Base-by-base conservation (phyloP, 495 filamentous ascomycete species). In the Talaromyces liani region DNA sequence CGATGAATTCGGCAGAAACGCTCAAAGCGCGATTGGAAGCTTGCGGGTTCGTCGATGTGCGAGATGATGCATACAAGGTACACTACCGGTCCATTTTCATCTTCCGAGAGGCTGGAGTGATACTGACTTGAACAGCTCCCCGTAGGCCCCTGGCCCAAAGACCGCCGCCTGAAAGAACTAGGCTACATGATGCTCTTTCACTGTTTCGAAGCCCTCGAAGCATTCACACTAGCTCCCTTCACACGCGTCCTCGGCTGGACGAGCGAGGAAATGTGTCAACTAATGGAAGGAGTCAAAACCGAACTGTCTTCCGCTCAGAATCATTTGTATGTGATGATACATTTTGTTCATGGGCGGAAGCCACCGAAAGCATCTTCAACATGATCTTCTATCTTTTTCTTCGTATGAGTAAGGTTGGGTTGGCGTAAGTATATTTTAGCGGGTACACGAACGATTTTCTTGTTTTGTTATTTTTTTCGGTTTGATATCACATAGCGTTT, bases 231-330 rank as follows among this genome's bases (percentile, higher is more conserved):
- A 60, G 78, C 76, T 24, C 69, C 85, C 1, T 85, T 87, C 65
- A 85, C 81, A 2, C 77, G 79, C 16, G 75, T 80, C 16, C 74
- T 84, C 10, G 81, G 83, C 2, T 85, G 82, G 79, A 53, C 77
- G 57, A 20, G 73, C 61, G 77, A 76, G n/a, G 75, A 87, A 68
- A 79, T 84, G 25, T 78, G 86, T 63, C 75, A 76, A 12, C 75
- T 87, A 61, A 73, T 84, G 4, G 79, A 77, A 14, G 72, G 82
- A 7, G 76, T 85, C 6, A 76, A 80, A 47, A 75, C 74, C 25
- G 84, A 82, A 56, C 63, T 88, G 45, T 69, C 75, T 39, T 80
- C 85, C 64, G 68, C 73, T 2, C 75, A 67, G 4, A 71, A 80
- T 20, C 84, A 88, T 70, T 34, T 78, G 33, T 79, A 78, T 63